Evolutionary conservation across 768 basidiomycete species (phyloP).

Genomic region (Ramaria sp.): DNA sequence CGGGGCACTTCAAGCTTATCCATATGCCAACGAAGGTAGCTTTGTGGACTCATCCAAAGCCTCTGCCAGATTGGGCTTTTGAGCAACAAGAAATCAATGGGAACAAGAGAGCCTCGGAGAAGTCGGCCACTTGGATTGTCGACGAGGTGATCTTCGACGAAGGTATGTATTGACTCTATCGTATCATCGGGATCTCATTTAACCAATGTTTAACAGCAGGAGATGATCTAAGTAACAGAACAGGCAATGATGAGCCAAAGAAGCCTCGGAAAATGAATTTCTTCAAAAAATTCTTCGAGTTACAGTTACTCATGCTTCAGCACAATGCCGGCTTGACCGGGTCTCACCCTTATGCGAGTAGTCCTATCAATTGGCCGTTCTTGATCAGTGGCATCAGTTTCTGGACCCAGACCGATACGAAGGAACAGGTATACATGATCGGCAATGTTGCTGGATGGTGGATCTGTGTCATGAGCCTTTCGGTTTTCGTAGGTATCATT

Average conservation of each 20-base stretch:
- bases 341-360: conserved; percentile 93
- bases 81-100: conserved; percentile 98
- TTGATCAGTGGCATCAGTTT: conserved; percentile 92
- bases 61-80: conserved; percentile 93
- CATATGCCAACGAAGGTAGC: conserved; percentile 86
- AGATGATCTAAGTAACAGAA: conserved; percentile 43
- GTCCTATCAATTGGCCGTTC: conserved; percentile 99
- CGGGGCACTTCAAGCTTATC: conserved; percentile 82
- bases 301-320: conserved; percentile 92
- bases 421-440: conserved; percentile 93
- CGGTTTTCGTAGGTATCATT: conserved; percentile 82
- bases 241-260: conserved; percentile 41
- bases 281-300: conserved; percentile 88
- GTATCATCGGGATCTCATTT: neutral
- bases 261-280: conserved; percentile 78
- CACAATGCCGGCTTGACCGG: conserved; percentile 98
- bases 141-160: conserved; percentile 71
- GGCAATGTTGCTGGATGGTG: conserved; percentile 95
- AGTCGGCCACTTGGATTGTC: conserved; percentile 79
- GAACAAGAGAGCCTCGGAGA: conserved; percentile 82
- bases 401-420: conserved; percentile 81
- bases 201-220: conserved; percentile 26
- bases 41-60: conserved; percentile 83
- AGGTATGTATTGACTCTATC: conserved; percentile 34
- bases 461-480: conserved; percentile 77